Conservation (phyloP, 768 basidiomycete genomes). For the Naganishia friedmannii region DNA sequence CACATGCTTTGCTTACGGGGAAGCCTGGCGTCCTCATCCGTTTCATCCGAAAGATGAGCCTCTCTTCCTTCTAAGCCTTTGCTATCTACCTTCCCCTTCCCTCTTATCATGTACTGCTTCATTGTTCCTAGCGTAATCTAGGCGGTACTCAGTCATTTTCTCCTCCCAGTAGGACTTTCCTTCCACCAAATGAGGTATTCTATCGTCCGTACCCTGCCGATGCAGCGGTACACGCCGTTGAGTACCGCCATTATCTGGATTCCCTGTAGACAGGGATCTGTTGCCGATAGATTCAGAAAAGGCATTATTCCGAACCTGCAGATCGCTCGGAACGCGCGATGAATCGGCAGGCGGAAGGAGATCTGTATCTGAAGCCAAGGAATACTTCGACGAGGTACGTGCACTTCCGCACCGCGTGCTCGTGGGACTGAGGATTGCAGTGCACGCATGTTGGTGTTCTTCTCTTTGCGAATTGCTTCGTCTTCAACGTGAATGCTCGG, state of each 20-base stretch:
- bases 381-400: not conserved
- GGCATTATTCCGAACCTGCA: not conserved
- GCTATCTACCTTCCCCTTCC: not conserved
- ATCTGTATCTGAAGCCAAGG: constrained; percentile 8
- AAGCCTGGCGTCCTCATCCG: not conserved
- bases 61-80: not conserved
- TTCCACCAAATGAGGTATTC: not conserved
- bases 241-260: not conserved
- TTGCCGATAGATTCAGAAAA: not conserved
- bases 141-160: not conserved
- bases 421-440: no score
- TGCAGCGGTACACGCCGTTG: constrained; percentile 1
- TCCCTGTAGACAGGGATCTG: not conserved
- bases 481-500: not conserved
- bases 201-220: constrained; percentile 9
- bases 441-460: not conserved
- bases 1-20: not conserved
- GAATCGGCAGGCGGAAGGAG: not conserved
- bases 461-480: not conserved
- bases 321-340: not conserved
- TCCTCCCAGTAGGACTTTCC: not conserved
- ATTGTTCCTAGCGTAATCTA: not conserved
- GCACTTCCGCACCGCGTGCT: not conserved
- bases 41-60: not conserved
- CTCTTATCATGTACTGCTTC: not conserved